Evolutionary conservation across 2,329 filamentous ascomycete species (phyloP).

Genomic region (Phialemonium atrogriseum): DNA sequence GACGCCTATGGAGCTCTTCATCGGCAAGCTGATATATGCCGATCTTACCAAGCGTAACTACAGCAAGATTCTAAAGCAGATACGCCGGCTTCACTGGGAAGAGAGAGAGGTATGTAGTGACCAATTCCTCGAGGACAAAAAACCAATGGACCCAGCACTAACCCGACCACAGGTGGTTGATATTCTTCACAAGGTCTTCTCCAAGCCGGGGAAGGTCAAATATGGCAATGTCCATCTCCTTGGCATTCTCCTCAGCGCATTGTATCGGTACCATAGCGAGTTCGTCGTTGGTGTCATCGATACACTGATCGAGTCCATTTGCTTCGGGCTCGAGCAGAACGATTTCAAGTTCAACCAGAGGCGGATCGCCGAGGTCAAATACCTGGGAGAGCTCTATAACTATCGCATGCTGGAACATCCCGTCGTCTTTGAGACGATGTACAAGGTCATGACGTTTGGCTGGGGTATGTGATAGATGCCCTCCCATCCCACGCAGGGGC

Average conservation of each 20-base stretch:
- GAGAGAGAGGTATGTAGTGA: conserved; percentile 69
- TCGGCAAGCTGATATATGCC: conserved; percentile 85
- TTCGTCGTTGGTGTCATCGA: conserved; percentile 92
- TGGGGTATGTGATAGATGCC: conserved; percentile 48
- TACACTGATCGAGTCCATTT: conserved; percentile 80
- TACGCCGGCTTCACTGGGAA: conserved; percentile 96
- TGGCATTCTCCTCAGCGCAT: conserved; percentile 77
- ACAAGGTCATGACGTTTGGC: conserved; percentile 89
- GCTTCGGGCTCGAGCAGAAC: conserved; percentile 83
- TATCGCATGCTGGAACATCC: conserved; percentile 95
- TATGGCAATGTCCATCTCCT: conserved; percentile 94
- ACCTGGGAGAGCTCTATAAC: conserved; percentile 92
- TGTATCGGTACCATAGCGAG: conserved; percentile 85
- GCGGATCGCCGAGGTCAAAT: conserved; percentile 91
- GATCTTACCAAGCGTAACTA: conserved; percentile 94
- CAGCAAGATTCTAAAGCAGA: conserved; percentile 86
- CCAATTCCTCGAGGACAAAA: neutral
- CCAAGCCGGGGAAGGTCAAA: conserved; percentile 94
- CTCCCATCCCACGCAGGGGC: neutral
- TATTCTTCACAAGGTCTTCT: conserved; percentile 76
- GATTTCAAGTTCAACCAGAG: conserved; percentile 97
- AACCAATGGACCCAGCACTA: conserved; percentile 7
- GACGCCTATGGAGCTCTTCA: conserved; percentile 84
- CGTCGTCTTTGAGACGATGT: conserved; percentile 90
- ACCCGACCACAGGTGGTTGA: conserved; percentile 17